Evolutionary conservation across 2,329 filamentous ascomycete genomes (phyloP), one percentile per base, ranked within the genome.

Genomic region (Botrytis aclada): DNA sequence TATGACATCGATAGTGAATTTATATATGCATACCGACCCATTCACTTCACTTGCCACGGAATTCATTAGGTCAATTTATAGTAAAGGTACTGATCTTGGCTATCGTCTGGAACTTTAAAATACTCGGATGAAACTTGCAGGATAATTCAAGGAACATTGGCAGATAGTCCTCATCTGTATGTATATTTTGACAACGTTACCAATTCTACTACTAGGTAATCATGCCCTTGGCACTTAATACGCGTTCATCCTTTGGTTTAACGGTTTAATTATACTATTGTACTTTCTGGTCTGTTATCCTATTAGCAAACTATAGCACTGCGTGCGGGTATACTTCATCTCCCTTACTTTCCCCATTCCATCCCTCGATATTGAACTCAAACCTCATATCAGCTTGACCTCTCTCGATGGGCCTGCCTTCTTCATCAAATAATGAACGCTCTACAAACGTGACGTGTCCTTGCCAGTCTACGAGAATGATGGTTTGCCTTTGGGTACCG

Each of bases 401-500:
- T 34, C 85, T 84, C 34, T 84, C 82, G 61, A 91, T 83, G 3
- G 83, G 79, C 69, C 88, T 86, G 14, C 89, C 89, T 65, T 88
- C 84, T 0, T 83, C 82, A 78, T 91, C 88, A 84, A 85, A 91
- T 60, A 91, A 81, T 7, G 88, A 86, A 51, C 89, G 83, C 81
- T 91, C 89, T 43, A 84, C 84, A 77, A 87, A 89, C 0, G 85
- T 87, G 29, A 89, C 87, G 51, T 88, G 88, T 4, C 89, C 89
- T 4, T 90, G 84, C 86, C 87, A 89, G 76, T 90, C 88, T 10
- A 91, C 86, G 62, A 90, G 81, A 22, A 91, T 81, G 22, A 90
- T 82, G 0, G 89, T 91, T 82, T 91, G 89, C 54, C 89, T 82
- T 81, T 91, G 89, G 8, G 89, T 91, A 6, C 89, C 89, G 77